phyloP scores from a whole-genome alignment of 257 asterid species.

The Schizonepeta tenuifolia region DNA sequence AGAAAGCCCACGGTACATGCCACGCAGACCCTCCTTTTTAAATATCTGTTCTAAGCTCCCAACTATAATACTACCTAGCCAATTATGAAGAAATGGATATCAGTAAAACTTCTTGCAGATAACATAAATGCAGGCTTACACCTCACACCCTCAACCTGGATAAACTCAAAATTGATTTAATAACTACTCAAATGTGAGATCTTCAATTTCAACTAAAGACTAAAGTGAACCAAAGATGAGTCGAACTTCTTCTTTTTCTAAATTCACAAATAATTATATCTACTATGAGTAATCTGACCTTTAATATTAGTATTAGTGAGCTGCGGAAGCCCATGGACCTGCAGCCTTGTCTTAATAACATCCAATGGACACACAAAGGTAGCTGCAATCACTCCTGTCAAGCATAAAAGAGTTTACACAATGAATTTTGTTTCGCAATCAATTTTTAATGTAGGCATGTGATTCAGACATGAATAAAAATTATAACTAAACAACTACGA shows the following conservation, averaged over 20 bases:
- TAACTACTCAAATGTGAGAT: neutral
- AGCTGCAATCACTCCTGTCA: conserved; percentile 93
- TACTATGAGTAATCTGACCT: conserved; percentile 50
- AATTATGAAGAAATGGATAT: conserved; percentile 33
- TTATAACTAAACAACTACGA: neutral
- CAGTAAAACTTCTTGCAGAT: conserved; percentile 10
- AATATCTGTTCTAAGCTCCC: conserved; percentile 88
- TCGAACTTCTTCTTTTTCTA: neutral
- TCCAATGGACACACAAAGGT: conserved; percentile 96
- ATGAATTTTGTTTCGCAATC: conserved; percentile 3
- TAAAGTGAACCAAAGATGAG: neutral
- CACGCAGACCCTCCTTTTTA: conserved; percentile 85
- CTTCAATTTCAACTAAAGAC: conserved; percentile 16
- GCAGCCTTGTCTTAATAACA: conserved; percentile 97
- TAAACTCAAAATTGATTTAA: conserved; percentile 1
- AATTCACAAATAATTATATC: neutral
- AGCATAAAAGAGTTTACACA: conserved; percentile 23
- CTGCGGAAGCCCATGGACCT: conserved; percentile 87
- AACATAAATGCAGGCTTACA: conserved; percentile 2
- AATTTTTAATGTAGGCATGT: neutral
- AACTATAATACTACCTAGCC: conserved; percentile 80
- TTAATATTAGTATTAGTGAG: conserved; percentile 63
- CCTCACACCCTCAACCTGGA: neutral
- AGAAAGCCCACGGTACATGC: conserved; percentile 97
- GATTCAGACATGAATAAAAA: neutral